Evolutionary conservation across 768 basidiomycete species (phyloP), one percentile per base, ranked within the genome.

Genomic region (Macrolepiota fuliginosa): DNA sequence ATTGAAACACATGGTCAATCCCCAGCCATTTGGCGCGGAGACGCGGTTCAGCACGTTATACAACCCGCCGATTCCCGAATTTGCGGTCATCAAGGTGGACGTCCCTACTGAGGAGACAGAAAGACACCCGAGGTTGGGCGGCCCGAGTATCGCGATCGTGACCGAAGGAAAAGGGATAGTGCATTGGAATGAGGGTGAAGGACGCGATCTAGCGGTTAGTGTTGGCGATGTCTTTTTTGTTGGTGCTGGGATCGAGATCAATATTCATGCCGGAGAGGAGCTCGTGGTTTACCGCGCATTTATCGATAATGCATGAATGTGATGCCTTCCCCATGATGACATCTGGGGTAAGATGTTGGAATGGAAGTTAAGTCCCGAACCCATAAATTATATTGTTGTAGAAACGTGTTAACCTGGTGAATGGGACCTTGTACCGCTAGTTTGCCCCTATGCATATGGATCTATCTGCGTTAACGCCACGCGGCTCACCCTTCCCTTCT

Each of bases 11-110:
- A 73, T 87, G 62, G 87, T 98, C 59, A 65, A 75, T 19, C 90
- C 94, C 1, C 74, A 72, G 3, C 65, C 74, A 0, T 91, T 88
- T 75, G 54, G 58, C 12, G 55, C 62, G 13, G 54, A 61, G 42
- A 55, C n/a, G 12, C 35, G 36, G 47, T 55, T 49, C 24, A 78
- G 72, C 63, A 76, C 77, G 22, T 76, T 93, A 19, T 98, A 97
- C 74, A 84, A 97, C 68, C 96, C 97, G 5, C 95, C 97, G 0
- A 90, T 96, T 66, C 87, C 88, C 36, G 97, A 98, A 72, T 98
- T 99, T 75, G 88, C 91, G 2, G 95, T 99, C 17, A 78, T 96
- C 15, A 82, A 83, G 32, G 77, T 87, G 6, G 77, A 76, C 40
- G 70, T 97, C 7, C 64, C 67, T 0, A 66, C 70, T 0, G 80